phyloP scores from a whole-genome alignment of 2,329 filamentous ascomycete genomes.

The Penicillium corylophilum region DNA sequence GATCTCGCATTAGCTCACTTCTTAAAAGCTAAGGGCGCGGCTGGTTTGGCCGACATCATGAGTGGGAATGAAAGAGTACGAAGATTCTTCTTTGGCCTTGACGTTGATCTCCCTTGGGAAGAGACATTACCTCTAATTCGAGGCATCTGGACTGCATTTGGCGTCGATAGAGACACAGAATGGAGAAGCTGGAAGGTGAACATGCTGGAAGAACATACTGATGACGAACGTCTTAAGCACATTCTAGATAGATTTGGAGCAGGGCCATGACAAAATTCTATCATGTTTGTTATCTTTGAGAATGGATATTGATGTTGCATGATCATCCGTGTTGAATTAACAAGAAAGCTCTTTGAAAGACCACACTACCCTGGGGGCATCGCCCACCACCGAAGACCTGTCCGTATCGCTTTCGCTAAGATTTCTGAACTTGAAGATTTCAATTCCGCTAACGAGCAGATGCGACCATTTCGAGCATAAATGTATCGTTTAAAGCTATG shows the following conservation, averaged over 20 bases:
- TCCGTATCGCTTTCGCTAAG: no score
- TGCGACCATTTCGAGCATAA: no score
- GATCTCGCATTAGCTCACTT: slow-evolving; percentile 10
- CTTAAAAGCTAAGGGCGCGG: slow-evolving; percentile 6
- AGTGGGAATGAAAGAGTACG: slow-evolving; percentile 7
- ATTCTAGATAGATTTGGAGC: background rate
- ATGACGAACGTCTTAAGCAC: background rate
- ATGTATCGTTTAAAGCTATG: no score
- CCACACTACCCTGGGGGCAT: no score
- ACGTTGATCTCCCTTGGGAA: slow-evolving; percentile 10
- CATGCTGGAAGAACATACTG: slow-evolving; percentile 3
- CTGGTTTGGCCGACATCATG: slow-evolving; percentile 9
- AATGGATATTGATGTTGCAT: no score
- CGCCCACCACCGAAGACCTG: no score
- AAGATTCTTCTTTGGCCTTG: slow-evolving; percentile 15
- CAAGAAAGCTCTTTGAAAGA: no score
- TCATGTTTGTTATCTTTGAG: no score
- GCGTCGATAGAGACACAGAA: slow-evolving; percentile 4
- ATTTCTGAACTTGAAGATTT: no score
- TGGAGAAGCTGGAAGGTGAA: slow-evolving; percentile 10
- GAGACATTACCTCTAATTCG: slow-evolving; percentile 4
- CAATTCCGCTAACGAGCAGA: no score
- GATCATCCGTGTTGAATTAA: no score
- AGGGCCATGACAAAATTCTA: background rate
- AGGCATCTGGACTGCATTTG: slow-evolving; percentile 12